These are phyloP conservation scores for Penicillium sp. DNA, from an alignment of 2,329 filamentous ascomycete species.

Conservation along the genomic window DNA sequence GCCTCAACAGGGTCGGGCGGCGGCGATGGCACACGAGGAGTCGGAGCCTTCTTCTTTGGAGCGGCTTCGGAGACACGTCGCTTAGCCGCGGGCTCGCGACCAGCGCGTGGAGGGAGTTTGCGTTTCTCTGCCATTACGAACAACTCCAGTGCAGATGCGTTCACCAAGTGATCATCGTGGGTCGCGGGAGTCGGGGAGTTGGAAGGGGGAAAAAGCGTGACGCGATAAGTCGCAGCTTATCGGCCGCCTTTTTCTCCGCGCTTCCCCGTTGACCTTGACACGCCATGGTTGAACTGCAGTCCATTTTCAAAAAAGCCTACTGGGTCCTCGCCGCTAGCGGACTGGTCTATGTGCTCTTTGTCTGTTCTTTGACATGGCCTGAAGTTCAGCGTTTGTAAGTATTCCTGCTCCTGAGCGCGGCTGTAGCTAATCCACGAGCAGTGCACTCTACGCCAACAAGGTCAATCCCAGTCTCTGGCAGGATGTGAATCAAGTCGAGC, in stretches of 20 bases:
- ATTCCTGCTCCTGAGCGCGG: not conserved
- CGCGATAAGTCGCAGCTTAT: slow-evolving; percentile 17
- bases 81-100: slow-evolving; percentile 45
- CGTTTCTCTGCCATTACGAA: slow-evolving; percentile 44
- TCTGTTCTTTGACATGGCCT: slow-evolving; percentile 66
- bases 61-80: slow-evolving; percentile 42
- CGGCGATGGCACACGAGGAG: slow-evolving; percentile 28
- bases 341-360: slow-evolving; percentile 63
- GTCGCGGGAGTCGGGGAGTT: slow-evolving; percentile 10
- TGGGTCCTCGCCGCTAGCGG: slow-evolving; percentile 59
- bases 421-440: slow-evolving; percentile 36
- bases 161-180: not conserved
- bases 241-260: slow-evolving; percentile 7
- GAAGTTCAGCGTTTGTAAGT: slow-evolving; percentile 77
- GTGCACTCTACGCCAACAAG: slow-evolving; percentile 80
- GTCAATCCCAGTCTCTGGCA: slow-evolving; percentile 70
- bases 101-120: slow-evolving; percentile 42
- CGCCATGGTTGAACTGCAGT: slow-evolving; percentile 40
- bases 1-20: slow-evolving; percentile 35
- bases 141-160: not conserved
- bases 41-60: slow-evolving; percentile 37
- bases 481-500: slow-evolving; percentile 72
- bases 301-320: slow-evolving; percentile 53
- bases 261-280: slow-evolving; percentile 6
- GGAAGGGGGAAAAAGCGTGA: slow-evolving; percentile 22